phyloP scores from a whole-genome alignment of 202 grass and related monocot species.

The Schoenoplectus tabernaemontani region DNA sequence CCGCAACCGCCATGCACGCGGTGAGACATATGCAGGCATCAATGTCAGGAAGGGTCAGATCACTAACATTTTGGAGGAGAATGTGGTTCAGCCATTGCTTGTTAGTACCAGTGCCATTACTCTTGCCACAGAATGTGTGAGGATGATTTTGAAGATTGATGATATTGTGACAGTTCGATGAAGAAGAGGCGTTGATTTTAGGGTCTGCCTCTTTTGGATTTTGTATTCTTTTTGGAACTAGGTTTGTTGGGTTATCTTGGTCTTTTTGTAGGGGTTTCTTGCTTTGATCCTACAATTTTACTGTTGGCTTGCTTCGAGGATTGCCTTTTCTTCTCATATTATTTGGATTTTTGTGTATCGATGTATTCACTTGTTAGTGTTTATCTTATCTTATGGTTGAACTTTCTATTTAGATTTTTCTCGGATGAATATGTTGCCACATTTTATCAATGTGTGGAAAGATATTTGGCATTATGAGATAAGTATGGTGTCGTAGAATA shows the following conservation, averaged over 20 bases:
- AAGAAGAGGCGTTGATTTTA: background rate
- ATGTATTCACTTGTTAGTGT: background rate
- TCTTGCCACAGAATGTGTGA: conserved; percentile 71
- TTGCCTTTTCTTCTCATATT: no score
- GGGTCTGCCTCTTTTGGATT: background rate
- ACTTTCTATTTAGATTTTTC: no score
- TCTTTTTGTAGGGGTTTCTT: background rate
- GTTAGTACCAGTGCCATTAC: conserved; percentile 71
- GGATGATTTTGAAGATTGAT: conserved; percentile 94
- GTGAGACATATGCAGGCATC: conserved; percentile 64
- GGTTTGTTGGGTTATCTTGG: background rate
- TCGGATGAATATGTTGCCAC: background rate
- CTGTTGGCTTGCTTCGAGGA: background rate
- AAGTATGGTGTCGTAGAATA: no score
- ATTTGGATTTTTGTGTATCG: background rate
- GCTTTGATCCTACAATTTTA: background rate
- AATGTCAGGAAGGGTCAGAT: conserved; percentile 89
- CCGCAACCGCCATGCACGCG: conserved; percentile 63
- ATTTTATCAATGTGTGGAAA: background rate
- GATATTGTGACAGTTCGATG: conserved; percentile 77
- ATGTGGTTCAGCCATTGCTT: conserved; percentile 66
- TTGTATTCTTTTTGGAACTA: background rate
- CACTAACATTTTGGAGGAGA: conserved; percentile 81
- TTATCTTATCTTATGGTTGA: background rate
- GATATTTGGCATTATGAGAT: no score